A percentile compares a stretch with the other conserved stretches of the same genome.
Conservation (phyloP, 192 early-diverging fungal species). For the Umbelopsis vinacea region DNA sequence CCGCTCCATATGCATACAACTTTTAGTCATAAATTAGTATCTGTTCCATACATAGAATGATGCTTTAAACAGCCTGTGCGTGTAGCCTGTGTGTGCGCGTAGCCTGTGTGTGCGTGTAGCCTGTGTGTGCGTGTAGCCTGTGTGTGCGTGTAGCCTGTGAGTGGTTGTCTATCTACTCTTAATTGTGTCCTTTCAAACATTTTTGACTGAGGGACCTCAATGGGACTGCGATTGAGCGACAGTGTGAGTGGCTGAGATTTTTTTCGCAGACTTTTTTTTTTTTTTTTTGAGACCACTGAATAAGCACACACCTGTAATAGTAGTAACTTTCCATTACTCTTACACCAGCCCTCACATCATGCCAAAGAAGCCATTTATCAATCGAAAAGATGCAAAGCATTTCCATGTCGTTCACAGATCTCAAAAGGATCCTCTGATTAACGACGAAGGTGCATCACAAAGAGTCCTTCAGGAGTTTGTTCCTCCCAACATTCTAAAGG, state of each 20-base stretch:
- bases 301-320: not conserved
- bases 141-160: too few species aligned
- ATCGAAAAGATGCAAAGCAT: constrained; percentile 81
- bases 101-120: too few species aligned
- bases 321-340: not conserved
- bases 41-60: too few species aligned
- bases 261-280: constrained; percentile 5
- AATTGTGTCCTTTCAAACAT: too few species aligned
- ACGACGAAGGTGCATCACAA: constrained; percentile 76
- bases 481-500: constrained; percentile 63
- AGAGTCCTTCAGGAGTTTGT: constrained; percentile 83
- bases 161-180: too few species aligned
- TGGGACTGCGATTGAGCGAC: not conserved
- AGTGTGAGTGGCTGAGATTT: not conserved
- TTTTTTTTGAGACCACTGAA: not conserved
- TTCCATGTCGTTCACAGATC: constrained; percentile 96
- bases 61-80: too few species aligned
- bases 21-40: too few species aligned
- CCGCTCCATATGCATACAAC: too few species aligned
- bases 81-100: too few species aligned
- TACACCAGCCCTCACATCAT: constrained; percentile 27
- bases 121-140: too few species aligned
- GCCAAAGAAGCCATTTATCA: constrained; percentile 85
- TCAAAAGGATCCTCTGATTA: constrained; percentile 89
- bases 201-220: too few species aligned